Percentiles rank a stretch among this genome's conserved stretches.
Evolutionary conservation across 495 filamentous ascomycete species (phyloP).

Genomic region (Aspergillus sclerotiicarbonarius): DNA sequence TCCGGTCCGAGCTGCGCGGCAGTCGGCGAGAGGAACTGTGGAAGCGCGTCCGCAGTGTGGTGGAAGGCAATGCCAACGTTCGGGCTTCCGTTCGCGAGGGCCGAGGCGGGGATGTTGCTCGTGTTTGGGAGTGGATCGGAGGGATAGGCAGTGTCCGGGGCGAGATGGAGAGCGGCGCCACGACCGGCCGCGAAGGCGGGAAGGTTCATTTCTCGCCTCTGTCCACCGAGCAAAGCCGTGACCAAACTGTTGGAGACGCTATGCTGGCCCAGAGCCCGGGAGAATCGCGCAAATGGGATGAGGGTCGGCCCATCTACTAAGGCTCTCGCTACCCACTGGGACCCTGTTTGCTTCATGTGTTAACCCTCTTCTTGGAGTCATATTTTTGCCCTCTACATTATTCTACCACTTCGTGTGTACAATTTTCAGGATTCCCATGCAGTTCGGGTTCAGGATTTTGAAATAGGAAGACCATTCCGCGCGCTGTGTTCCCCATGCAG

Average conservation of each 20-base stretch:
- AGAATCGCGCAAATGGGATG: constrained; percentile 56
- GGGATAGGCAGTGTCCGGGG: constrained; percentile 46
- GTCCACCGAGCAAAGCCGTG: constrained; percentile 32
- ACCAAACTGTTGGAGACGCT: constrained; percentile 28
- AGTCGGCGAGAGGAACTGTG: constrained; percentile 73
- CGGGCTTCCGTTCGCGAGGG: constrained; percentile 80
- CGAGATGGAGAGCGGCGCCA: constrained; percentile 29
- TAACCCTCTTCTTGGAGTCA: constrained; percentile 1
- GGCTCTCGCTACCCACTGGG: neutral
- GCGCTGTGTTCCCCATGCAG: neutral
- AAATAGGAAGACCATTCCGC: neutral
- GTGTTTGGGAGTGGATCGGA: constrained; percentile 97
- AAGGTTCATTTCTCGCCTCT: constrained; percentile 36
- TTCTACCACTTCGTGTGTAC: constrained; percentile 9
- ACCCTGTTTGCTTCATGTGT: neutral
- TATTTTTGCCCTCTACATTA: constrained; percentile 14
- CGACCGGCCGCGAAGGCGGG: constrained; percentile 47
- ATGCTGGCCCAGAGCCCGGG: constrained; percentile 27
- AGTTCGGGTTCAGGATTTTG: neutral
- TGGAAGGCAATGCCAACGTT: constrained; percentile 92
- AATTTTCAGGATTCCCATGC: constrained; percentile 1
- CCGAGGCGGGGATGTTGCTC: constrained; percentile 77
- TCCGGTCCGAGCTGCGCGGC: constrained; percentile 76
- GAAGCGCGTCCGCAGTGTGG: constrained; percentile 74
- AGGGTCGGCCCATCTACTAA: constrained; percentile 65